These are phyloP conservation scores for Lipomyces sp. DNA, from an alignment of 805 yeast species.

Conservation along the genomic window DNA sequence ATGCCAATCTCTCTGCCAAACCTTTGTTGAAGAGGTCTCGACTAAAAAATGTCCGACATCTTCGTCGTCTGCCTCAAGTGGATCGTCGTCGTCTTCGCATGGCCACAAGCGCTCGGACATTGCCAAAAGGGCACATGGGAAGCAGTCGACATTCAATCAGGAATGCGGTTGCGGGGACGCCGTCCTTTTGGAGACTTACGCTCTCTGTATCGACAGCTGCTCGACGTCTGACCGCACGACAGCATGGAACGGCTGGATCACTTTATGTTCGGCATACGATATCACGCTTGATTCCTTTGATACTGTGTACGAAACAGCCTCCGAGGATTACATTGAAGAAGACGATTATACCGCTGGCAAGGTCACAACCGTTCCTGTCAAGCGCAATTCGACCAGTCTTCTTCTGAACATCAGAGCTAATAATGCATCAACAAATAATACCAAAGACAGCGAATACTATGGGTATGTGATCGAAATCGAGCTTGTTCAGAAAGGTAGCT, in stretches of 20 bases:
- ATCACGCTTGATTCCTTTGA: neutral
- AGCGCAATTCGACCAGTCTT: neutral
- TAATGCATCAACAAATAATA: neutral
- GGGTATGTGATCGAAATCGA: neutral
- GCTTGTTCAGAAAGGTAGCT: neutral
- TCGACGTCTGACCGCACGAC: neutral
- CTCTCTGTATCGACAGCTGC: neutral
- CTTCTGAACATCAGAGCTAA: neutral
- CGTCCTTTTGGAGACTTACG: conserved; percentile 3
- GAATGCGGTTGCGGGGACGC: conserved; percentile 7
- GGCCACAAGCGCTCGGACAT: no score
- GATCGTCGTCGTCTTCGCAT: no score
- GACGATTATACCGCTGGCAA: neutral
- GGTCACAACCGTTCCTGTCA: conserved; percentile 1
- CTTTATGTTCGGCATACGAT: neutral
- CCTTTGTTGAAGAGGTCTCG: no score
- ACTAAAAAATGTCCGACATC: no score
- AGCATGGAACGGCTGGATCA: neutral
- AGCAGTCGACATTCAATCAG: no score
- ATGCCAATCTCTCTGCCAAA: no score
- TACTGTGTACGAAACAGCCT: neutral
- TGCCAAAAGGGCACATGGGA: no score
- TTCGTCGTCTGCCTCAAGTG: no score
- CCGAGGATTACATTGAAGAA: conserved; percentile 1
- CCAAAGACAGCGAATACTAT: conserved; percentile 1